A percentile compares a stretch with the other conserved stretches of the same genome.
Conservation (phyloP, 106 monocot species). For the Alisma plantagoaquatica region DNA sequence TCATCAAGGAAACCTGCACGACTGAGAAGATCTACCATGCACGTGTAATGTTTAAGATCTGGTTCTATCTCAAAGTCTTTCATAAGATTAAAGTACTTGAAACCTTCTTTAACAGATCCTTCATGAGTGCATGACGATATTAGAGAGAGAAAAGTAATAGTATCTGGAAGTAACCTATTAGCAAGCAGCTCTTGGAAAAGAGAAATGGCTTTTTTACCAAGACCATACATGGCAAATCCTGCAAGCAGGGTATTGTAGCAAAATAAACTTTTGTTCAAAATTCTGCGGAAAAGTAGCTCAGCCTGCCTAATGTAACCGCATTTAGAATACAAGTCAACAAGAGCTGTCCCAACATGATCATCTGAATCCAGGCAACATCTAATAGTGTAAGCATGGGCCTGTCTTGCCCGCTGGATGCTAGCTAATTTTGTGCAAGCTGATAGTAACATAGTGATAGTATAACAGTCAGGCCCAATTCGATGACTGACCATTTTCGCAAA, state of each 20-base stretch:
- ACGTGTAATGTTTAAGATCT: slow-evolving; percentile 36
- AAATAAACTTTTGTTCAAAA: slow-evolving; percentile 29
- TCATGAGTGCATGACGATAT: slow-evolving; percentile 39
- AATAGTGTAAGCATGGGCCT: slow-evolving; percentile 32
- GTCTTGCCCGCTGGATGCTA: slow-evolving; percentile 30
- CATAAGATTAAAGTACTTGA: slow-evolving; percentile 36
- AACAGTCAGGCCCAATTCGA: slow-evolving; percentile 24
- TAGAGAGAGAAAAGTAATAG: slow-evolving; percentile 36
- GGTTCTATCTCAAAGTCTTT: slow-evolving; percentile 17
- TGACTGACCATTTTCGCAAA: slow-evolving; percentile 14
- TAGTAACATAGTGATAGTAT: slow-evolving; percentile 30
- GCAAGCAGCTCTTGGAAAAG: slow-evolving; percentile 24
- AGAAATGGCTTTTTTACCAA: slow-evolving; percentile 13
- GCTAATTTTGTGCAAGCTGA: slow-evolving; percentile 22
- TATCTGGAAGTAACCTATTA: slow-evolving; percentile 28
- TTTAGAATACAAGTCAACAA: slow-evolving; percentile 53
- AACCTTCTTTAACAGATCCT: slow-evolving; percentile 28
- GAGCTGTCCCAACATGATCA: slow-evolving; percentile 28
- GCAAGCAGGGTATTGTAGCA: slow-evolving; percentile 40
- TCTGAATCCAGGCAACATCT: slow-evolving; percentile 22
- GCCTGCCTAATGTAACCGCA: slow-evolving; percentile 30
- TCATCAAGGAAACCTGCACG: slow-evolving; percentile 34
- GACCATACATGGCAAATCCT: slow-evolving; percentile 49
- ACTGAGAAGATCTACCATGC: slow-evolving; percentile 54
- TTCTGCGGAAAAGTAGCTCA: slow-evolving; percentile 22